Conservation (phyloP, 2,329 filamentous ascomycete species). For the Claviceps sp. region DNA sequence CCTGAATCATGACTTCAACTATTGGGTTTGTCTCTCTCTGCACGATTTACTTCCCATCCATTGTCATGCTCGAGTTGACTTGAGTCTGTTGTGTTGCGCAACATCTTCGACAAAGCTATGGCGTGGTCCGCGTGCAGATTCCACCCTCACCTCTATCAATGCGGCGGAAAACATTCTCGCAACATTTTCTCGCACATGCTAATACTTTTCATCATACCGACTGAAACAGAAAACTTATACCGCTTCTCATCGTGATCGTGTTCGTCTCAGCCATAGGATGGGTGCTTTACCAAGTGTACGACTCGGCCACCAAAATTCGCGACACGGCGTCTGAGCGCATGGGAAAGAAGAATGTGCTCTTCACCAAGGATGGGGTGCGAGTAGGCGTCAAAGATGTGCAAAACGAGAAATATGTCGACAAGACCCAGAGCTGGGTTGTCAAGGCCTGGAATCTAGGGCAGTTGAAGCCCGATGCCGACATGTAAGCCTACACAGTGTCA, state of each 20-base stretch:
- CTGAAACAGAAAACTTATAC: constrained; percentile 42
- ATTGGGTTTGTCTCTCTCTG: background rate
- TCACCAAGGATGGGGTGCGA: constrained; percentile 61
- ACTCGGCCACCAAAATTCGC: constrained; percentile 52
- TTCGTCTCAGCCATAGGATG: constrained; percentile 45
- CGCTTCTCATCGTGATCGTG: constrained; percentile 49
- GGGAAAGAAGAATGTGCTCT: constrained; percentile 61
- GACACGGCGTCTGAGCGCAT: constrained; percentile 54
- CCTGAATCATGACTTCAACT: background rate
- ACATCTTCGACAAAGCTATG: background rate
- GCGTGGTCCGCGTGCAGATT: background rate
- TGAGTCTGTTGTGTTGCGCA: background rate
- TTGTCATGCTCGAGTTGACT: background rate
- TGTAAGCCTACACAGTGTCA: constrained; percentile 8
- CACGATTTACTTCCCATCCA: background rate
- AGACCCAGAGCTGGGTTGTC: constrained; percentile 55
- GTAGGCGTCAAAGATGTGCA: constrained; percentile 58
- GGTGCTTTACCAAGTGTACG: constrained; percentile 60
- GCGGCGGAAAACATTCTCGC: background rate
- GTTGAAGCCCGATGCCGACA: constrained; percentile 9
- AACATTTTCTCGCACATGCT: background rate
- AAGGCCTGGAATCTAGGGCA: constrained; percentile 50
- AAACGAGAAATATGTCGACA: constrained; percentile 59
- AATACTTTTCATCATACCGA: background rate
- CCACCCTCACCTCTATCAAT: background rate